These are phyloP conservation scores for Oehlia diaphana DNA, from an alignment of 192 early-diverging fungal species.

Conservation along the genomic window DNA sequence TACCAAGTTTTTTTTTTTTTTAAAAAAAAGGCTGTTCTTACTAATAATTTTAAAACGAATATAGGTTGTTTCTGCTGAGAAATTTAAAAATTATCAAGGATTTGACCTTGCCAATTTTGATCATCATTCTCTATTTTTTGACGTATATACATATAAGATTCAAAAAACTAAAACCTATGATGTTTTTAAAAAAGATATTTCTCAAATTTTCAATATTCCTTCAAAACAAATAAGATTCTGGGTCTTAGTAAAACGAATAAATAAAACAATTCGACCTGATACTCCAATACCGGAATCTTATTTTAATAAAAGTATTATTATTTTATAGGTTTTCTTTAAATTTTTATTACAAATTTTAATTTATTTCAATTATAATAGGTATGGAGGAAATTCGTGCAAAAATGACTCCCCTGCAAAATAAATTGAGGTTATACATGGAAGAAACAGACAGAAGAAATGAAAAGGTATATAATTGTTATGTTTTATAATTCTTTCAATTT, in stretches of 20 bases:
- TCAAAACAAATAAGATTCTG: constrained; percentile 74
- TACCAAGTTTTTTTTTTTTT: neutral
- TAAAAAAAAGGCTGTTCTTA: no score
- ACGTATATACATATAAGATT: constrained; percentile 44
- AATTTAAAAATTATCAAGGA: constrained; percentile 70
- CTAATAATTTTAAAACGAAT: no score
- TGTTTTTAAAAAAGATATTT: constrained; percentile 55
- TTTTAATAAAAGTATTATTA: constrained; percentile 41
- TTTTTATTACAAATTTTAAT: neutral
- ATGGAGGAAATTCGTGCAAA: constrained; percentile 42
- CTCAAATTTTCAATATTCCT: constrained; percentile 43
- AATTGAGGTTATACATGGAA: constrained; percentile 42
- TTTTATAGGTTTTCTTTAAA: constrained; percentile 27
- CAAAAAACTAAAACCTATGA: constrained; percentile 58
- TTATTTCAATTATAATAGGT: constrained; percentile 22
- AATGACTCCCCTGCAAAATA: constrained; percentile 36
- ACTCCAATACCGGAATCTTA: constrained; percentile 56
- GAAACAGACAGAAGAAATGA: constrained; percentile 31
- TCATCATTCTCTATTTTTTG: constrained; percentile 7
- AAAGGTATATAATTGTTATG: constrained; percentile 22
- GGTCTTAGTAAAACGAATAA: constrained; percentile 85
- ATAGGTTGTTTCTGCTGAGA: constrained; percentile 66
- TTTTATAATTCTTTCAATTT: no score
- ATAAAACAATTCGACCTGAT: constrained; percentile 89
- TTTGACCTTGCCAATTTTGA: constrained; percentile 88